A percentile compares a stretch with the other conserved stretches of the same genome.
These are phyloP conservation scores for Penicillium antarcticum DNA, from an alignment of 495 filamentous ascomycete species.

Conservation along the genomic window DNA sequence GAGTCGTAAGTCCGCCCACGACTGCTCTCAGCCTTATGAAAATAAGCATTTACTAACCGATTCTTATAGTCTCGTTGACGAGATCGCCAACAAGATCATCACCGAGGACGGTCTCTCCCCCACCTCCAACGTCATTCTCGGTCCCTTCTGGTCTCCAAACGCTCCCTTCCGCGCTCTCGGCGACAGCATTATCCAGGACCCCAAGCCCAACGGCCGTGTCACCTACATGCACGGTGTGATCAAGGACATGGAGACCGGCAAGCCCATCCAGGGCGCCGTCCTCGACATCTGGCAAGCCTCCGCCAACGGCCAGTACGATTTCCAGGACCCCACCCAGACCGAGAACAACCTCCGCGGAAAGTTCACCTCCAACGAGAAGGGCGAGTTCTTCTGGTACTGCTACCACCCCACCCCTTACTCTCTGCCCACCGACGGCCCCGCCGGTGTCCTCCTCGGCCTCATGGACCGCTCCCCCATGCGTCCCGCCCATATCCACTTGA, in stretches of 20 bases:
- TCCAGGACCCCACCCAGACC: slow-evolving; percentile 76
- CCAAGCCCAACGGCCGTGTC: slow-evolving; percentile 59
- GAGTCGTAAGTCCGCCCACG: slow-evolving; percentile 58
- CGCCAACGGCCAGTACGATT: slow-evolving; percentile 84
- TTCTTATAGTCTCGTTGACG: slow-evolving; percentile 64
- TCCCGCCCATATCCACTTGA: slow-evolving; percentile 48
- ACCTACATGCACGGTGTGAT: slow-evolving; percentile 75
- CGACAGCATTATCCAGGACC: slow-evolving; percentile 66
- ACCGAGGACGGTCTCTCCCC: slow-evolving; percentile 66
- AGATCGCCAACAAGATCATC: slow-evolving; percentile 79
- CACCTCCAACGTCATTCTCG: slow-evolving; percentile 80
- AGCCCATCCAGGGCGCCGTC: slow-evolving; percentile 65
- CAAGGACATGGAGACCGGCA: slow-evolving; percentile 66
- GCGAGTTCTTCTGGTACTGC: slow-evolving; percentile 78
- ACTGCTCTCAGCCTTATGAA: not conserved
- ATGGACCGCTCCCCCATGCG: slow-evolving; percentile 66
- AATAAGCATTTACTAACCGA: not conserved
- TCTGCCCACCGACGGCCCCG: slow-evolving; percentile 72
- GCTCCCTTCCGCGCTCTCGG: slow-evolving; percentile 73
- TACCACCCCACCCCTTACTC: slow-evolving; percentile 79
- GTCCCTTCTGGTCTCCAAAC: slow-evolving; percentile 84
- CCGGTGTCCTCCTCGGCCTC: slow-evolving; percentile 61
- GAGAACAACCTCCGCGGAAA: slow-evolving; percentile 84
- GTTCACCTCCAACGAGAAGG: slow-evolving; percentile 73
- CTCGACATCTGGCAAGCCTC: slow-evolving; percentile 87